Evolutionary conservation across 1,284 basidiomycete genomes (phyloP).

Genomic region (Tylopilus sp.): DNA sequence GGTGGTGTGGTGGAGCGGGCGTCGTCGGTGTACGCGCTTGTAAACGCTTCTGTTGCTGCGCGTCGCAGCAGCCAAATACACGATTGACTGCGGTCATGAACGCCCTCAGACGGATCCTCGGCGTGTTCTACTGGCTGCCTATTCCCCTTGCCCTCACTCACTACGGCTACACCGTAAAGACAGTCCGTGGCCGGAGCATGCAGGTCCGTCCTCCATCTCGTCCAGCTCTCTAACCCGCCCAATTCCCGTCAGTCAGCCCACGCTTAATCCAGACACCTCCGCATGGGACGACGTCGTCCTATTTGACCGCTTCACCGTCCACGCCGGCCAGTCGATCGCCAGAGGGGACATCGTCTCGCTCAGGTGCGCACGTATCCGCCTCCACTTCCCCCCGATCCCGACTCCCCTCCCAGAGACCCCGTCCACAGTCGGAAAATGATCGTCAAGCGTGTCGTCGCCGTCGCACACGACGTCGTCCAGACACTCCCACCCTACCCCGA

Average conservation of each 20-base stretch:
- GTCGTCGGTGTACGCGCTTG: too few relatives aligned
- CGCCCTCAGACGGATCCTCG: constrained; percentile 18
- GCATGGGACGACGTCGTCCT: constrained; percentile 57
- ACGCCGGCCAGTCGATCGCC: constrained; percentile 35
- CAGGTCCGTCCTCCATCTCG: constrained; percentile 46
- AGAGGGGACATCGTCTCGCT: constrained; percentile 67
- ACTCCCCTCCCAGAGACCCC: constrained; percentile 49
- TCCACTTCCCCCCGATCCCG: not conserved
- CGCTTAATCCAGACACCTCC: constrained; percentile 70
- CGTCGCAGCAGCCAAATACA: constrained; percentile 7
- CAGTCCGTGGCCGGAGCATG: constrained; percentile 67
- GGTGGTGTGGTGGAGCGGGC: constrained; percentile 14
- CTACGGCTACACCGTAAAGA: constrained; percentile 51
- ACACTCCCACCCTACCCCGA: constrained; percentile 62
- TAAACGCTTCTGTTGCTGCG: not conserved
- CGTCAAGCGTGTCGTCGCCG: constrained; percentile 66
- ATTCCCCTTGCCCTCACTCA: constrained; percentile 47
- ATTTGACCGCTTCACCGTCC: constrained; percentile 53
- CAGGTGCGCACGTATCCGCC: constrained; percentile 36
- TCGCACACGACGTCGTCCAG: constrained; percentile 60
- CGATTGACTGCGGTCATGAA: constrained; percentile 10
- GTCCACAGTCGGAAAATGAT: constrained; percentile 48
- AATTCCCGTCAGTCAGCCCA: constrained; percentile 53
- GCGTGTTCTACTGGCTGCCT: constrained; percentile 56
- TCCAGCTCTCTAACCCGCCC: not conserved